phyloP scores from a whole-genome alignment of 371 early-diverging fungal species.

The Nosema muscidifuracis region DNA sequence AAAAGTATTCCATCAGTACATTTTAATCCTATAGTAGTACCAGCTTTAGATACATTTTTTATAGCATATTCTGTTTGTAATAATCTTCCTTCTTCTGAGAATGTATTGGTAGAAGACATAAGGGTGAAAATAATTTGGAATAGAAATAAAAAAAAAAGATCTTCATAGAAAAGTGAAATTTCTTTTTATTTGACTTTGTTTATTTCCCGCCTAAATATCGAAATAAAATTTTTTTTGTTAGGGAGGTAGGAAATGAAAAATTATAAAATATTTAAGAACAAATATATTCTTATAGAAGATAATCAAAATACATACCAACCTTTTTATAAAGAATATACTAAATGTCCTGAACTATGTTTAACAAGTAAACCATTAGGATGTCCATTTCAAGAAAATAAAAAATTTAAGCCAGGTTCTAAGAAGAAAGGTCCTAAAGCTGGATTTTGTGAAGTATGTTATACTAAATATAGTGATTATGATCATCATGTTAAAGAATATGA shows the following conservation, averaged over 20 bases:
- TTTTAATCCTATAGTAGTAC: conserved; percentile 81
- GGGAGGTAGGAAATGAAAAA: conserved; percentile 45
- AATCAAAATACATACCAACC: conserved; percentile 51
- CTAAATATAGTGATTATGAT: conserved; percentile 55
- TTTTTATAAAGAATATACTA: conserved; percentile 60
- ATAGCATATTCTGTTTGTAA: conserved; percentile 99
- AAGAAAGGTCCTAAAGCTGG: conserved; percentile 40
- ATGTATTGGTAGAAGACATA: conserved; percentile 29
- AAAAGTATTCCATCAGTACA: conserved; percentile 82
- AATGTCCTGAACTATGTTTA: conserved; percentile 34
- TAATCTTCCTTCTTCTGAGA: conserved; percentile 73
- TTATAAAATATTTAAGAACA: conserved; percentile 59
- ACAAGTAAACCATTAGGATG: conserved; percentile 35
- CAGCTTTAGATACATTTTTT: conserved; percentile 94
- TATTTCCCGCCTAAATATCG: neutral
- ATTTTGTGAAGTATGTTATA: conserved; percentile 61
- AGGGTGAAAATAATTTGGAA: no score
- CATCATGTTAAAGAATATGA: conserved; percentile 46
- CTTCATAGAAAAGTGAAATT: no score
- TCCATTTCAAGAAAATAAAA: conserved; percentile 35
- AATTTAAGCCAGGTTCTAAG: conserved; percentile 12
- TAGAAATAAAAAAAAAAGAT: no score
- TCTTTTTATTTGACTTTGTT: no score
- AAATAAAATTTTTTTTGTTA: neutral
- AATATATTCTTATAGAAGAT: conserved; percentile 62